Conservation (phyloP, 805 yeast species). For the Dipodascus geniculatus region DNA sequence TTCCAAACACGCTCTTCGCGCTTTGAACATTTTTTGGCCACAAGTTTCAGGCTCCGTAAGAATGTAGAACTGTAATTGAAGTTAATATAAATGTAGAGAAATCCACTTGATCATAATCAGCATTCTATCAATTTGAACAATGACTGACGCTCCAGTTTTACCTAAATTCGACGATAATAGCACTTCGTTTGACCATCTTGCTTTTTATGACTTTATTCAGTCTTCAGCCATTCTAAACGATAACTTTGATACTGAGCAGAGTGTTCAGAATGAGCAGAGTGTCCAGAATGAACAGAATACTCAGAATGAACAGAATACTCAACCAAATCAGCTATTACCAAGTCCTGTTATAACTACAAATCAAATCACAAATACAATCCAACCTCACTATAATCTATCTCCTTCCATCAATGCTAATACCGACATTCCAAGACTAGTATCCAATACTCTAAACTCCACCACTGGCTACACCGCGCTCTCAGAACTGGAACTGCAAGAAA, state of each 20-base stretch:
- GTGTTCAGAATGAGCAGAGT: too few relatives aligned
- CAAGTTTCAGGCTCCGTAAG: background rate
- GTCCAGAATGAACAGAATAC: too few relatives aligned
- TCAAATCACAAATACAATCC: too few relatives aligned
- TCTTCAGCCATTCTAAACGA: background rate
- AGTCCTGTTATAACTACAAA: background rate
- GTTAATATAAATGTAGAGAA: background rate
- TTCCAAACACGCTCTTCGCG: background rate
- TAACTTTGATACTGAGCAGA: too few relatives aligned
- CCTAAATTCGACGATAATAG: background rate
- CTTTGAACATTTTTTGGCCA: background rate
- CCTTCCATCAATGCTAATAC: background rate
- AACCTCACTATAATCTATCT: background rate
- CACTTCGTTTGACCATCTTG: background rate
- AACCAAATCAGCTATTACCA: background rate
- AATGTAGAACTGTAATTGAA: background rate
- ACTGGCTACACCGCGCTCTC: background rate
- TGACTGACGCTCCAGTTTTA: background rate
- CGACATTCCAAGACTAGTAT: background rate
- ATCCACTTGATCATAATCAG: background rate
- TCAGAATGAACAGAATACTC: background rate
- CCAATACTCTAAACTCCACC: background rate
- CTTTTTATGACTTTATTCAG: background rate
- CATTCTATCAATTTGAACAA: background rate
- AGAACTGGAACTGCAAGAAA: background rate